phyloP scores from a whole-genome alignment of 2,329 filamentous ascomycete species.

The Scedosporium aurantiacum region DNA sequence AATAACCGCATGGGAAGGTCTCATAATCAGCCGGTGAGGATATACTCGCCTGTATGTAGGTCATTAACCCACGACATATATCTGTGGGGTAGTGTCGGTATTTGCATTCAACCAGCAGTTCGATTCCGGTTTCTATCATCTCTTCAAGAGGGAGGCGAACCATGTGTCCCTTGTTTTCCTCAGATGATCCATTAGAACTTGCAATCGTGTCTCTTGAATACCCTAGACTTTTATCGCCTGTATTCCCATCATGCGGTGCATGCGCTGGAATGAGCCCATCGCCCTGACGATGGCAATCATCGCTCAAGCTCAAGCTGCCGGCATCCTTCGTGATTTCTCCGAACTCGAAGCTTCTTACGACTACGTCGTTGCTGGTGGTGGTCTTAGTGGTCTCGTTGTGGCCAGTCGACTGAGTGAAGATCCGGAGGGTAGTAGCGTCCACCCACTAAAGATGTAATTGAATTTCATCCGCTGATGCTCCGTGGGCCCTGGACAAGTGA shows the following conservation, averaged over 20 bases:
- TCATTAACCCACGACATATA: neutral
- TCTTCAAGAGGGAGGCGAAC: neutral
- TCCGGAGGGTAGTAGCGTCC: slow-evolving; percentile 10
- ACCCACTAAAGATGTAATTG: neutral
- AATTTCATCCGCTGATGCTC: neutral
- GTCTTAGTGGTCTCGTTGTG: slow-evolving; percentile 22
- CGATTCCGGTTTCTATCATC: neutral
- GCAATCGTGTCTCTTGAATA: too few relatives aligned
- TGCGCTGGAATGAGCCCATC: neutral
- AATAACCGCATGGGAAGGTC: neutral
- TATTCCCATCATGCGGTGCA: too few relatives aligned
- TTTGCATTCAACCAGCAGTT: neutral
- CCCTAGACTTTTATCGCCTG: too few relatives aligned
- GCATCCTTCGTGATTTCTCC: neutral
- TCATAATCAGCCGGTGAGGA: neutral
- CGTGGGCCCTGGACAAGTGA: slow-evolving; percentile 7
- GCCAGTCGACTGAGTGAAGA: slow-evolving; percentile 23
- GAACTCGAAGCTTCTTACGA: slow-evolving; percentile 12
- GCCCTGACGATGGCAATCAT: neutral
- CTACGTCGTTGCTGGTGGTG: slow-evolving; percentile 19
- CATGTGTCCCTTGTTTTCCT: neutral
- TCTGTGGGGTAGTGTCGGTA: neutral
- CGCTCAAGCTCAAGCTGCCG: neutral
- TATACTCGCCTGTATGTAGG: neutral
- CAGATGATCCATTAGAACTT: too few relatives aligned